Base-by-base conservation (phyloP, 805 yeast species). In the Alloascoidea hylecoeti region DNA sequence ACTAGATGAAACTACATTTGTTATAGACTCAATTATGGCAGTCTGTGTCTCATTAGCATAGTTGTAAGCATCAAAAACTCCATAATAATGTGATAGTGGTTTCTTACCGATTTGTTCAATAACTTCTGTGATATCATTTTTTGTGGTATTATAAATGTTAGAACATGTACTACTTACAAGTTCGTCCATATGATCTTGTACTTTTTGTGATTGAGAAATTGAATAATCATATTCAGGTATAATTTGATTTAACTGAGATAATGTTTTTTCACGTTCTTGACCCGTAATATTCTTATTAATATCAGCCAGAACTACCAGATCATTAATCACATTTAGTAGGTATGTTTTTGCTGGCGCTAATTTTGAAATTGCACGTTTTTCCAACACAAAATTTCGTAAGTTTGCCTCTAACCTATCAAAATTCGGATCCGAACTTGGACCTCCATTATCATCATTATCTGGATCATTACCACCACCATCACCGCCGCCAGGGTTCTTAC, bases 301-400 rank as follows among this genome's bases (percentile, higher is more conserved):
- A 5, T 64, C 57, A 0, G 94, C 68, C 15, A 92, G 61, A 1
- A 60, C 57, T 37, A 61, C 60, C 33, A 89, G 50, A 49, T 92
- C 99, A 16, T 55, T 55, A 33, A 82, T 66, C 9, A 88, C 51
- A 48, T 86, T 89, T 15, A 66, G 43, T 18, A 89, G 58, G 48
- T 81, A 92, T n/a, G 78, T 88, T 51, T 86, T 85, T 0, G 96
- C 97, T 0, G 99, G 99, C 27, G 84, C 69, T 12, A 92, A 63
- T 53, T 92, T 92, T 0, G 97, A 86, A 6, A 81, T 56, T 0
- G 96, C 75, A 49, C 98, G 70, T 49, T 88, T 92, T 46, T 89
- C 95, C 16, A 92, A 64, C 3, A 92, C 77, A 55, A 92, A 92
- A 45, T 77, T 76, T 38, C 96, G 70, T 41, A 92, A 63, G 2